Evolutionary conservation across 768 basidiomycete species (phyloP).

Genomic region (Mycena olivaceomarginata): DNA sequence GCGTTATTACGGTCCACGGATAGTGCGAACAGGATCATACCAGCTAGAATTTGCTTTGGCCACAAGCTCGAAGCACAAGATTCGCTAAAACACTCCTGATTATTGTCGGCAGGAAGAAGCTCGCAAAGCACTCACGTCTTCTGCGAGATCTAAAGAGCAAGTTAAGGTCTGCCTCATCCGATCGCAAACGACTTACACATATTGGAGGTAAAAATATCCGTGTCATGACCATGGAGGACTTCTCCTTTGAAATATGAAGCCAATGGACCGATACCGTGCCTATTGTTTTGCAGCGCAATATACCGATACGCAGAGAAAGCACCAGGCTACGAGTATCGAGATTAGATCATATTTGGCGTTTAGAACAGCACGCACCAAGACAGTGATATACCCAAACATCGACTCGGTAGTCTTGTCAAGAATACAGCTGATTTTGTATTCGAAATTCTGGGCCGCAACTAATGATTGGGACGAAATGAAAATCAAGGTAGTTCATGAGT

Average conservation of each 20-base stretch:
- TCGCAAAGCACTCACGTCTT: constrained; percentile 76
- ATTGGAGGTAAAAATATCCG: constrained; percentile 96
- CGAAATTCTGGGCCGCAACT: constrained; percentile 89
- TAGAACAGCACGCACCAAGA: constrained; percentile 73
- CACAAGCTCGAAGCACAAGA: constrained; percentile 88
- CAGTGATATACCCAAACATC: constrained; percentile 97
- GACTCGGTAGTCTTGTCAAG: constrained; percentile 89
- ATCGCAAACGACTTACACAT: constrained; percentile 80
- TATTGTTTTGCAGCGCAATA: constrained; percentile 93
- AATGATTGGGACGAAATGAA: not conserved
- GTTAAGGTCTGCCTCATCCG: constrained; percentile 33
- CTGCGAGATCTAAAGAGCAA: constrained; percentile 81
- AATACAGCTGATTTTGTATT: constrained; percentile 86
- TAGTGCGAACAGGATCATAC: constrained; percentile 58
- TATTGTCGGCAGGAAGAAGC: constrained; percentile 8
- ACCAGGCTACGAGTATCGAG: constrained; percentile 75
- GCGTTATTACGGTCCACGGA: constrained; percentile 44
- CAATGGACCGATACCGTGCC: constrained; percentile 88
- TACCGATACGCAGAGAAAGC: constrained; percentile 96
- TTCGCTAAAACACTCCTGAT: constrained; percentile 72
- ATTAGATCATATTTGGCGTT: not conserved
- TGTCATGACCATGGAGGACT: constrained; percentile 86
- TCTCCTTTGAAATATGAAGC: constrained; percentile 99
- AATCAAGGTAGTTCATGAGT: not conserved
- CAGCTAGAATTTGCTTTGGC: constrained; percentile 88